Percentiles rank a stretch among this genome's conserved stretches.
These are phyloP conservation scores for Mycena haematopus DNA, from an alignment of 768 basidiomycete genomes.

Conservation along the genomic window DNA sequence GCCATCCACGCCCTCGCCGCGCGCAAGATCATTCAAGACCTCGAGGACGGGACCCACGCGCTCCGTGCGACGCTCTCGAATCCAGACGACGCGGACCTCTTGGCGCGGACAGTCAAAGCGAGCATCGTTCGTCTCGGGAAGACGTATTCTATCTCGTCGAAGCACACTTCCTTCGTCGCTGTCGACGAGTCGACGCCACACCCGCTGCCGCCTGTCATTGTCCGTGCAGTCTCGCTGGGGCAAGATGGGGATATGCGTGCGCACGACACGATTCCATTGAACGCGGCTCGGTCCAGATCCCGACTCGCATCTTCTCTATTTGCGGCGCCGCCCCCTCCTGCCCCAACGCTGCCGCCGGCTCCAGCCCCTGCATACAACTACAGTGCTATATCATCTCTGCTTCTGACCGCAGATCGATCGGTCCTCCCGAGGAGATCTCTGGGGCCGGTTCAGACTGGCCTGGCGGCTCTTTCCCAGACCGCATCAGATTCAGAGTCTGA, in stretches of 20 bases:
- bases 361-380: not conserved
- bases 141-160: conserved; percentile 27
- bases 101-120: conserved; percentile 22
- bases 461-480: too few species aligned
- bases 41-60: conserved; percentile 28
- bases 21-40: conserved; percentile 30
- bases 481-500: too few species aligned
- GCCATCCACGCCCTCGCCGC: conserved; percentile 29
- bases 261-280: too few species aligned
- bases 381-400: not conserved
- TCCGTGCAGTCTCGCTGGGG: not conserved
- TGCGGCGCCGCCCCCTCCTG: too few species aligned
- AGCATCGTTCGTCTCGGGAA: conserved; percentile 27
- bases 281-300: too few species aligned
- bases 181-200: conserved; percentile 21
- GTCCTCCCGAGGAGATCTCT: not conserved
- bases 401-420: not conserved
- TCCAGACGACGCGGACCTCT: conserved; percentile 15
- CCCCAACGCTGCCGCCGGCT: not conserved
- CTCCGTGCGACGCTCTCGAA: conserved; percentile 7
- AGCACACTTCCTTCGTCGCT: conserved; percentile 28
- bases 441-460: too few species aligned
- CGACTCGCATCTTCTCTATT: too few species aligned
- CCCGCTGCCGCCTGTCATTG: not conserved
- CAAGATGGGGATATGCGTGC: not conserved